These are phyloP conservation scores for Tricholoma hemisulphureum DNA, from an alignment of 768 basidiomycete genomes.

Conservation along the genomic window DNA sequence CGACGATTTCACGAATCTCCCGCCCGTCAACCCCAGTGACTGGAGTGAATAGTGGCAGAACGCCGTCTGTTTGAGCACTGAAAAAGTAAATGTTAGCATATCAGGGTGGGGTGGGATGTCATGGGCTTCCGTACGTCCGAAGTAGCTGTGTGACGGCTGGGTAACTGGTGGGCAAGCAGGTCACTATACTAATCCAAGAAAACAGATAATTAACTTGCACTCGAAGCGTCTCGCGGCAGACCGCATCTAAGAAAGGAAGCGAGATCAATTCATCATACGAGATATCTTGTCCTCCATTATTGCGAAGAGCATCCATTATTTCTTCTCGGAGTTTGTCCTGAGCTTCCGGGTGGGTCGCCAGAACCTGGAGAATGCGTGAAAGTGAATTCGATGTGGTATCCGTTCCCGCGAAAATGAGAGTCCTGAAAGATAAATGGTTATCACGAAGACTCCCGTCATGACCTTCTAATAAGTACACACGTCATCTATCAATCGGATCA, in stretches of 20 bases:
- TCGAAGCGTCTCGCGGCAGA: slow-evolving; percentile 40
- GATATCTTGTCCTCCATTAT: slow-evolving; percentile 23
- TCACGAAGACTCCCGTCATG: too few species aligned
- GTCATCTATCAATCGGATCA: slow-evolving; percentile 1
- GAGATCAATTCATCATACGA: slow-evolving; percentile 36
- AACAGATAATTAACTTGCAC: slow-evolving; percentile 23
- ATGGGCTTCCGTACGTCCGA: slow-evolving; percentile 8
- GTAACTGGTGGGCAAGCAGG: slow-evolving; percentile 2
- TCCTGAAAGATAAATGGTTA: slow-evolving; percentile 7
- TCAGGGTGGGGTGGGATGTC: not conserved
- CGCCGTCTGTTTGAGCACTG: slow-evolving; percentile 34
- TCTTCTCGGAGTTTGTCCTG: slow-evolving; percentile 38
- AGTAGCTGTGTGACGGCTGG: slow-evolving; percentile 14
- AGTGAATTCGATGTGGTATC: slow-evolving; percentile 45
- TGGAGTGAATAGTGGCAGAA: slow-evolving; percentile 42
- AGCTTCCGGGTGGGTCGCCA: slow-evolving; percentile 27
- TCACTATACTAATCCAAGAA: too few species aligned
- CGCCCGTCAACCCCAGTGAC: slow-evolving; percentile 36
- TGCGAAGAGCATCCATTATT: slow-evolving; percentile 21
- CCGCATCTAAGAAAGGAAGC: slow-evolving; percentile 37
- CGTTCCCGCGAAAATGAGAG: slow-evolving; percentile 35
- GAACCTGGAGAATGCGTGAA: slow-evolving; percentile 32
- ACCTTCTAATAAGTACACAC: slow-evolving; percentile 2
- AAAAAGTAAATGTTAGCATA: not conserved
- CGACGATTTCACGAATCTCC: slow-evolving; percentile 32